Evolutionary conservation across 2,329 filamentous ascomycete species (phyloP).

Genomic region (Xylaria hypoxylon): DNA sequence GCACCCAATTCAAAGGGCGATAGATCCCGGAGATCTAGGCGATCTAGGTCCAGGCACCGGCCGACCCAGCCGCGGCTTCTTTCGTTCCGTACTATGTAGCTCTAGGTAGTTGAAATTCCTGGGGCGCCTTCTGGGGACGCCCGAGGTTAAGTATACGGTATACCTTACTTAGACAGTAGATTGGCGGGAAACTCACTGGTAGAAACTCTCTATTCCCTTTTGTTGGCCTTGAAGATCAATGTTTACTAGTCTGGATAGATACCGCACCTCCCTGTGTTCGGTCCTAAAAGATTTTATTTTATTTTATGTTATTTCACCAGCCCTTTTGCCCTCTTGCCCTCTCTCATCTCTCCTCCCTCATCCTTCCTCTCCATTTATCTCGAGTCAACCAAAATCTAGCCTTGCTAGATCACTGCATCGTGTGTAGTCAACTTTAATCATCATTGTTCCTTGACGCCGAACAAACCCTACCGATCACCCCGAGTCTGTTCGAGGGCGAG

Average conservation of each 20-base stretch:
- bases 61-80: conserved; percentile 30
- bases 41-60: not conserved
- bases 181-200: conserved; percentile 13
- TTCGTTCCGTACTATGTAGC: not conserved
- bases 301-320: not conserved
- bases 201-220: not conserved
- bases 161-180: conserved; percentile 6
- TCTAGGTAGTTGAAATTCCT: too few relatives aligned
- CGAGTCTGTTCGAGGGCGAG: conserved; percentile 3
- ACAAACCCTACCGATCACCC: not conserved
- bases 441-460: not conserved
- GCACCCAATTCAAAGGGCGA: not conserved
- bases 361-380: not conserved
- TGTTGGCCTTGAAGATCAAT: conserved; percentile 6
- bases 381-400: not conserved
- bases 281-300: conserved; percentile 6
- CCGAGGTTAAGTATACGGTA: too few relatives aligned
- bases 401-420: not conserved
- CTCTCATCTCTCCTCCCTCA: not conserved
- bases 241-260: not conserved
- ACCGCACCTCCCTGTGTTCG: conserved; percentile 12
- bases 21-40: conserved; percentile 9
- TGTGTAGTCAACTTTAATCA: not conserved
- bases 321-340: not conserved
- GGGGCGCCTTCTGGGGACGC: not conserved